These are phyloP conservation scores for Lachancea thermotolerans DNA, from an alignment of 805 yeast genomes.

Conservation along the genomic window DNA sequence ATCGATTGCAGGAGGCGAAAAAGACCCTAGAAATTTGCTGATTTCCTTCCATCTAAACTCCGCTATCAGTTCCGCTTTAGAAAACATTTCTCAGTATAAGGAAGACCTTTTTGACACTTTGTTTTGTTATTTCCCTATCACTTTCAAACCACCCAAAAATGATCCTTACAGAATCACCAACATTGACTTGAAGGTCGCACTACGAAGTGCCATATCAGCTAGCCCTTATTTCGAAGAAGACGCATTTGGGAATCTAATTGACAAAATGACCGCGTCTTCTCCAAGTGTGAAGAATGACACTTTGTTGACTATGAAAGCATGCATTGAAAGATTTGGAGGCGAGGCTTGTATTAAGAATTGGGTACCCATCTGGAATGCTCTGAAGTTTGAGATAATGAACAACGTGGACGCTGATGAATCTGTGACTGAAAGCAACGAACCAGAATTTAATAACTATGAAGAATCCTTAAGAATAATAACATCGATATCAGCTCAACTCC, in stretches of 20 bases:
- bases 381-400: slow-evolving; percentile 85
- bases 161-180: slow-evolving; percentile 81
- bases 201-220: slow-evolving; percentile 59
- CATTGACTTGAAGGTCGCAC: slow-evolving; percentile 54
- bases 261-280: slow-evolving; percentile 72
- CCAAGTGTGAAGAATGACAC: slow-evolving; percentile 70
- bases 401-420: slow-evolving; percentile 40
- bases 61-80: slow-evolving; percentile 35
- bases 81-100: slow-evolving; percentile 36
- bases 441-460: slow-evolving; percentile 36
- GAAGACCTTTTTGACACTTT: slow-evolving; percentile 79
- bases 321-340: slow-evolving; percentile 47
- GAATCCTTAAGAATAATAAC: slow-evolving; percentile 40
- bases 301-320: slow-evolving; percentile 49
- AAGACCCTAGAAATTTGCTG: slow-evolving; percentile 85
- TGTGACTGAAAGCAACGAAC: slow-evolving; percentile 21
- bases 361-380: slow-evolving; percentile 76
- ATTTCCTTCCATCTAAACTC: slow-evolving; percentile 55
- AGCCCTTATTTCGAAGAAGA: slow-evolving; percentile 61
- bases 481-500: slow-evolving; percentile 37
- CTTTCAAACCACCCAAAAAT: slow-evolving; percentile 81
- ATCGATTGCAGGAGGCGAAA: slow-evolving; percentile 76
- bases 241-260: slow-evolving; percentile 68
- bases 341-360: slow-evolving; percentile 52
- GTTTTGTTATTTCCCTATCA: slow-evolving; percentile 94